Conservation (phyloP, 2,329 filamentous ascomycete genomes). For the Ophiostoma perfectum region DNA sequence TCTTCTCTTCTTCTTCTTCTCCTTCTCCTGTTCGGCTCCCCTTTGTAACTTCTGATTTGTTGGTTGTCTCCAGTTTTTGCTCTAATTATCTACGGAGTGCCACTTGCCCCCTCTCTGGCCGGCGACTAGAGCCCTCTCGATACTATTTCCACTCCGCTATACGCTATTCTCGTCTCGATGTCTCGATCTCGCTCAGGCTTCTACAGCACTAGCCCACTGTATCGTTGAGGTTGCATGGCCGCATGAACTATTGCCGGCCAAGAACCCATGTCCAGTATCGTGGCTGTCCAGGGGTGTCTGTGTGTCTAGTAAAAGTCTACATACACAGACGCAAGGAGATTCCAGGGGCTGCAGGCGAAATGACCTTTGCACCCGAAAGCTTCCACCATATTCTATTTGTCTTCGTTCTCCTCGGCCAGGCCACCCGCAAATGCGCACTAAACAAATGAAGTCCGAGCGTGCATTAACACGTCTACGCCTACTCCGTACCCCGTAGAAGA, state of each 20-base stretch:
- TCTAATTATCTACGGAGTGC: not conserved
- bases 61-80: not conserved
- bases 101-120: not conserved
- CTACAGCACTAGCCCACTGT: not conserved
- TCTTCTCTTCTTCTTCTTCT: not conserved
- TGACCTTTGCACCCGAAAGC: not conserved
- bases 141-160: not conserved
- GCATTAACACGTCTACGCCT: not conserved
- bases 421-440: slow-evolving; percentile 1
- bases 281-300: not conserved
- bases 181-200: slow-evolving; percentile 7
- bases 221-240: not conserved
- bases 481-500: no score
- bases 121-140: not conserved
- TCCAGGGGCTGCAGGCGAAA: slow-evolving; percentile 3
- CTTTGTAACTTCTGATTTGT: no score
- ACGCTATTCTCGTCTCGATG: not conserved
- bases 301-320: not conserved
- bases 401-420: not conserved
- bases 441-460: slow-evolving; percentile 14
- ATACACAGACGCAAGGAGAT: not conserved
- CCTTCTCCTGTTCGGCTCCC: not conserved
- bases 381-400: slow-evolving; percentile 12
- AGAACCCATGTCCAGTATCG: not conserved
- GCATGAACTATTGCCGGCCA: not conserved